Evolutionary conservation across 2,329 filamentous ascomycete species (phyloP), one percentile per base, ranked within the genome.

Genomic region (Aureobasidium melanogenum): DNA sequence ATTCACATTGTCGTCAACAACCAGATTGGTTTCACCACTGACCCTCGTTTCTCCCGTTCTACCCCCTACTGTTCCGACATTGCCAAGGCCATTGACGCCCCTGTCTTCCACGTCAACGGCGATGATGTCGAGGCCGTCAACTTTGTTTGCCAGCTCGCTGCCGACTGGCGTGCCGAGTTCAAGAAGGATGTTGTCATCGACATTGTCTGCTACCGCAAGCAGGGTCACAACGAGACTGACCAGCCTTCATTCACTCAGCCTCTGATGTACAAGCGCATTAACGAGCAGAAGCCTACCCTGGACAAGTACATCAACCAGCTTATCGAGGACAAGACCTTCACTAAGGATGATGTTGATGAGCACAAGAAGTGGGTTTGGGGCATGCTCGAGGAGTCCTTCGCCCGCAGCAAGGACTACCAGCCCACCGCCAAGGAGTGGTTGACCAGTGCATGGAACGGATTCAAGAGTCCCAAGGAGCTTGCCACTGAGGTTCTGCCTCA

Each of bases 351-450:
- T 73, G 88, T 99, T 63, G 93, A 99, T 63, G 94, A 99, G 82
- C 94, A 99, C 83, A 96, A 96, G 83, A 89, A 95, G 75, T 99
- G 94, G 94, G 94, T 97, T 63, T 99, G 93, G 94, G 89, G 89
- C 64, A 97, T 97, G 92, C 83, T 99, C 62, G 93, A 96, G 72
- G 93, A 97, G 76, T 97, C 91, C 79, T 99, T 97, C 76, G 83
- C 91, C 70, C 91, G 93, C 77, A 96, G 92, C 77, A 97, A 95
- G 78, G 93, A 99, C 71, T 99, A 99, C 78, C 88, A 93, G 75
- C 91, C 94, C 48, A 95, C 89, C 43, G 89, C 92, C 67, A 96
- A 96, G 79, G 94, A 99, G 78, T 99, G 94, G 94, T 86, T 96
- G 68, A 97, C 94, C 9, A 97, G 92, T 56, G 93, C 94, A 61